A percentile compares a stretch with the other conserved stretches of the same genome.
Evolutionary conservation across 441 rosid genomes (phyloP).

Genomic region (Biscutella laevigata): DNA sequence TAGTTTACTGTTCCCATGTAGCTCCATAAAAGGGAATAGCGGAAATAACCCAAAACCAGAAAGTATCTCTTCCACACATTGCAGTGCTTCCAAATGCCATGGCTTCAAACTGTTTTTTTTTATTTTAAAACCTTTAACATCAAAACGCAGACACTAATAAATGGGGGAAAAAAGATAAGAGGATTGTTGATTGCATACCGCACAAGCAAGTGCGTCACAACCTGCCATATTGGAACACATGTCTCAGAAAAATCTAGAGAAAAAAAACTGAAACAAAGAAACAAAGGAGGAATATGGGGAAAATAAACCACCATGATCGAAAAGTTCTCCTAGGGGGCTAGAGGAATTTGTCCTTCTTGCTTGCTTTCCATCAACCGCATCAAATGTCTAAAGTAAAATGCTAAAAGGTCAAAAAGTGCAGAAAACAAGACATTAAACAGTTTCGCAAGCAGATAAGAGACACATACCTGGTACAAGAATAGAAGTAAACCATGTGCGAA

Average conservation of each 20-base stretch:
- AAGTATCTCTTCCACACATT: conserved; percentile 81
- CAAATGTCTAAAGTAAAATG: conserved; percentile 62
- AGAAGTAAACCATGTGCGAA: conserved; percentile 90
- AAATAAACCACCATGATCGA: conserved; percentile 72
- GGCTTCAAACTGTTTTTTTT: conserved; percentile 83
- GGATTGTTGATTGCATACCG: conserved; percentile 47
- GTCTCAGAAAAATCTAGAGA: too few relatives aligned
- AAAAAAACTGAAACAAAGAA: conserved; percentile 6
- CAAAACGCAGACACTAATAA: too few relatives aligned
- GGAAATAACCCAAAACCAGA: conserved; percentile 94
- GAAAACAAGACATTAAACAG: too few relatives aligned
- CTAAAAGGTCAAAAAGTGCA: too few relatives aligned
- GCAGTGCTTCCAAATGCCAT: conserved; percentile 93
- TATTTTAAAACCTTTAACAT: too few relatives aligned
- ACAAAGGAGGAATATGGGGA: not conserved
- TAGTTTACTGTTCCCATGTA: conserved; percentile 99
- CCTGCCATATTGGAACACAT: too few relatives aligned
- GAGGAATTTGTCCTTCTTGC: conserved; percentile 90
- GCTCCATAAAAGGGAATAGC: conserved; percentile 89
- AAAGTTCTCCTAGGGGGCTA: conserved; percentile 95
- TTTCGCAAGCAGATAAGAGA: conserved; percentile 12
- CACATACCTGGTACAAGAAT: conserved; percentile 81
- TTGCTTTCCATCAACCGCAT: conserved; percentile 98
- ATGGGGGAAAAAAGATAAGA: too few relatives aligned
- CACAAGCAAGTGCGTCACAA: conserved; percentile 98